A percentile compares a stretch with the other conserved stretches of the same genome.
These are phyloP conservation scores for Coemansia javaensis DNA, from an alignment of 192 early-diverging fungal species.

Conservation along the genomic window DNA sequence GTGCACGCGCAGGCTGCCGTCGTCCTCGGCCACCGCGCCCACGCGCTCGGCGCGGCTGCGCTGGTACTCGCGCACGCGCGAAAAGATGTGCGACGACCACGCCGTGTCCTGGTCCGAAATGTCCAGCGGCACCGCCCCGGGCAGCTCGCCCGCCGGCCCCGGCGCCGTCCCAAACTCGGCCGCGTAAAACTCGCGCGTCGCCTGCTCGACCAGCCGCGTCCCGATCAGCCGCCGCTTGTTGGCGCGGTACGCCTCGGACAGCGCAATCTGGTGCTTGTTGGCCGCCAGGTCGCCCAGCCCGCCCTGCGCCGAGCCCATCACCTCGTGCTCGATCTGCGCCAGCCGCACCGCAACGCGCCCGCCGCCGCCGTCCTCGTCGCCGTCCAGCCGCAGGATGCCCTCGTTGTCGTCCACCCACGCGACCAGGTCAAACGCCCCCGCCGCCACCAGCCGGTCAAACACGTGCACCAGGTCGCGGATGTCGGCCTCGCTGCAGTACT, in stretches of 20 bases:
- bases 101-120: conserved; percentile 43
- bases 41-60: conserved; percentile 35
- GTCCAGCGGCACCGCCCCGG: conserved; percentile 43
- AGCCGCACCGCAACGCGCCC: conserved; percentile 22
- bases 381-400: conserved; percentile 38
- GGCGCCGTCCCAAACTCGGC: conserved; percentile 28
- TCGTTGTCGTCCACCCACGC: conserved; percentile 51
- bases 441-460: conserved; percentile 41
- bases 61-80: conserved; percentile 43
- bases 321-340: conserved; percentile 44
- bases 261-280: conserved; percentile 35
- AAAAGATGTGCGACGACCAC: conserved; percentile 31
- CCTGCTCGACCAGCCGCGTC: conserved; percentile 29
- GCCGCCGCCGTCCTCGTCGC: conserved; percentile 33
- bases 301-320: conserved; percentile 47
- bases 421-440: conserved; percentile 50
- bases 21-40: conserved; percentile 37
- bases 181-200: conserved; percentile 38
- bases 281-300: conserved; percentile 32
- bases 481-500: conserved; percentile 44
- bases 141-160: conserved; percentile 16
- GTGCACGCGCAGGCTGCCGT: conserved; percentile 38
- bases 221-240: conserved; percentile 40
- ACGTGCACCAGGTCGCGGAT: conserved; percentile 46
- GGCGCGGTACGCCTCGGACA: conserved; percentile 30